Percentiles rank a stretch among this genome's conserved stretches.
phyloP scores from a whole-genome alignment of 2,329 filamentous ascomycete genomes.

The Colletotrichum siamense region DNA sequence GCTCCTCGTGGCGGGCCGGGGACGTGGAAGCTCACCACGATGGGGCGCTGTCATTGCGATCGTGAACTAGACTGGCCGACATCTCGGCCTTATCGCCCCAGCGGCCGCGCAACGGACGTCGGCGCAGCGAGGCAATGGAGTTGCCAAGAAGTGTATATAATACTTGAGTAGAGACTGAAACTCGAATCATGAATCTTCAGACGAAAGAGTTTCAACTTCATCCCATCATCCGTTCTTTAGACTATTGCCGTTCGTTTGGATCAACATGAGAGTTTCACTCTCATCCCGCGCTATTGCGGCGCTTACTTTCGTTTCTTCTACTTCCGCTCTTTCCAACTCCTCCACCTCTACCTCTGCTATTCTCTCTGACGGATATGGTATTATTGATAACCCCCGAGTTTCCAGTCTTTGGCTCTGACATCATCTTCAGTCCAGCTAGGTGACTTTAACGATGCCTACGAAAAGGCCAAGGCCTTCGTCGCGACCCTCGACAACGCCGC shows the following conservation, averaged over 20 bases:
- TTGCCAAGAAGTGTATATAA: not conserved
- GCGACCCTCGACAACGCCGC: constrained; percentile 8
- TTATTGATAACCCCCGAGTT: not conserved
- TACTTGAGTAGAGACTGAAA: not conserved
- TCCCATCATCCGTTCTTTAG: not conserved
- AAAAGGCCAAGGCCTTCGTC: constrained; percentile 12
- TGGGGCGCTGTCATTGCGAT: not conserved
- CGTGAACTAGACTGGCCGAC: not conserved
- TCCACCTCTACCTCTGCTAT: not conserved
- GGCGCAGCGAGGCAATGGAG: not conserved
- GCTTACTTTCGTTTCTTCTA: constrained; percentile 2
- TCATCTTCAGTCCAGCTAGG: not conserved
- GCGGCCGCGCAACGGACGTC: not conserved
- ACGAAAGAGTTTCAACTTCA: constrained; percentile 2
- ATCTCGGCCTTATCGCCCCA: constrained; percentile 2
- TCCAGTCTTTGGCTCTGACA: not conserved
- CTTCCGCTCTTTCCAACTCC: constrained; percentile 3
- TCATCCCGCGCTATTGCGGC: not conserved
- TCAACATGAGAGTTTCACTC: constrained; percentile 3
- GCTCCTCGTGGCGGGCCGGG: not conserved
- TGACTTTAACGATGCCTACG: not conserved
- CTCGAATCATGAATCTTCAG: not conserved
- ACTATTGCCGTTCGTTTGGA: not conserved
- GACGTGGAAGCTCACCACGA: constrained; percentile 5
- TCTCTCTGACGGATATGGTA: constrained; percentile 10